These are phyloP conservation scores for Parietichytrium sp. DNA, from an alignment of 108 stramenopile species.

Conservation along the genomic window DNA sequence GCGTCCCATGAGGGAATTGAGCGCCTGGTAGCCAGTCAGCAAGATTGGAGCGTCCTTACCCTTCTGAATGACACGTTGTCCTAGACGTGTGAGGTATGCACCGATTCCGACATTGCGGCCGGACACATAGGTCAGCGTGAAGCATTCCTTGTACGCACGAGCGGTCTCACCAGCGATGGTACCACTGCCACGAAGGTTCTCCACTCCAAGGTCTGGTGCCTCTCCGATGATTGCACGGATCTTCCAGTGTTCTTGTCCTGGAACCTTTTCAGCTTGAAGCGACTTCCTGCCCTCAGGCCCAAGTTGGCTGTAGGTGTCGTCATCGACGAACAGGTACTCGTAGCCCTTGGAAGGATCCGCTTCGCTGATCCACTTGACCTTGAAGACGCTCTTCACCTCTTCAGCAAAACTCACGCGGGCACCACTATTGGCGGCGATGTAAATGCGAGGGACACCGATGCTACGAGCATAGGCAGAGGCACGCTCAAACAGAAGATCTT, in stretches of 20 bases:
- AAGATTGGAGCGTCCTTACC: slow-evolving; percentile 86
- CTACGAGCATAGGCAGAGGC: slow-evolving; percentile 86
- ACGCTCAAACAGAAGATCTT: slow-evolving; percentile 93
- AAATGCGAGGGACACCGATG: slow-evolving; percentile 84
- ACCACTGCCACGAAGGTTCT: slow-evolving; percentile 95
- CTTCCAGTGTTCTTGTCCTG: slow-evolving; percentile 26
- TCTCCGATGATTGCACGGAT: slow-evolving; percentile 81
- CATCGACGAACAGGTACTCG: slow-evolving; percentile 86
- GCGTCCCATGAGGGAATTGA: slow-evolving; percentile 98
- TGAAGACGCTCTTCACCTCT: slow-evolving; percentile 82
- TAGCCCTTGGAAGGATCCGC: slow-evolving; percentile 89
- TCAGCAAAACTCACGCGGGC: slow-evolving; percentile 96
- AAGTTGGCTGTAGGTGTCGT: slow-evolving; percentile 76
- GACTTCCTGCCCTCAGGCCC: slow-evolving; percentile 38
- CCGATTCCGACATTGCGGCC: slow-evolving; percentile 96
- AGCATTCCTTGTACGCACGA: slow-evolving; percentile 88
- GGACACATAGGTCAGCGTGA: slow-evolving; percentile 92
- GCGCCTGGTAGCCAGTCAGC: slow-evolving; percentile 95
- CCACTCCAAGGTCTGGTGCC: slow-evolving; percentile 95
- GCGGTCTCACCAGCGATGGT: slow-evolving; percentile 98
- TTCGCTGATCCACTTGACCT: slow-evolving; percentile 90
- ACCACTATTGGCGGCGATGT: slow-evolving; percentile 75
- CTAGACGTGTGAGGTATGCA: slow-evolving; percentile 96
- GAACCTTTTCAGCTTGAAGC: background rate
- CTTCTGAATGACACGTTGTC: slow-evolving; percentile 97